These are phyloP conservation scores for Wallemia ichthyophaga DNA, from an alignment of 1,284 basidiomycete species.

Conservation along the genomic window DNA sequence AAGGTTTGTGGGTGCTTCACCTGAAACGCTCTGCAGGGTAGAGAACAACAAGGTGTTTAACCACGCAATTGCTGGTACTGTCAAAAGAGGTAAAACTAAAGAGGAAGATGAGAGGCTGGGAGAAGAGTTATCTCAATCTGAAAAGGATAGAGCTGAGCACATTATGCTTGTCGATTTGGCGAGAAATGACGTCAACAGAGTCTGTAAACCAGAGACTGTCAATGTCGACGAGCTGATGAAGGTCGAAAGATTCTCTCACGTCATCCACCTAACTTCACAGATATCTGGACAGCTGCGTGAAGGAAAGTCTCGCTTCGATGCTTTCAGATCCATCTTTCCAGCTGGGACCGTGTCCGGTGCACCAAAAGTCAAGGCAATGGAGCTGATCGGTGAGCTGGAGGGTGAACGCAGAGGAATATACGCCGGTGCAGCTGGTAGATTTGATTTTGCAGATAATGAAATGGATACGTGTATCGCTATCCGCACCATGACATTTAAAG, in stretches of 20 bases:
- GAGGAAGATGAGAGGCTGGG: constrained; percentile 68
- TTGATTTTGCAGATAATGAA: constrained; percentile 76
- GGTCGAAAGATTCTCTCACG: constrained; percentile 87
- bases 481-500: constrained; percentile 89
- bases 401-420: constrained; percentile 77
- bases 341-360: constrained; percentile 98
- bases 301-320: constrained; percentile 78
- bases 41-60: constrained; percentile 75
- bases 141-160: constrained; percentile 91
- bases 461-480: constrained; percentile 99
- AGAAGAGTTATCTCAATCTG: constrained; percentile 39
- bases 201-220: constrained; percentile 81
- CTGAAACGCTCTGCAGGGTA: constrained; percentile 92
- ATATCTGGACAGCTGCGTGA: constrained; percentile 63
- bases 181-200: constrained; percentile 93
- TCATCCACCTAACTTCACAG: constrained; percentile 89
- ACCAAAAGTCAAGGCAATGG: constrained; percentile 94
- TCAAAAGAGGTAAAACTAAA: constrained; percentile 48
- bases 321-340: constrained; percentile 95
- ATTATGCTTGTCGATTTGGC: constrained; percentile 98
- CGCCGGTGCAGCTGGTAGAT: constrained; percentile 85
- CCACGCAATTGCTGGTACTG: constrained; percentile 93
- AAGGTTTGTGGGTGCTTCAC: constrained; percentile 84
- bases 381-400: constrained; percentile 65
- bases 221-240: constrained; percentile 86